Evolutionary conservation across 2,329 filamentous ascomycete species (phyloP), one percentile per base, ranked within the genome.

Genomic region (Aureobasidium sp.): DNA sequence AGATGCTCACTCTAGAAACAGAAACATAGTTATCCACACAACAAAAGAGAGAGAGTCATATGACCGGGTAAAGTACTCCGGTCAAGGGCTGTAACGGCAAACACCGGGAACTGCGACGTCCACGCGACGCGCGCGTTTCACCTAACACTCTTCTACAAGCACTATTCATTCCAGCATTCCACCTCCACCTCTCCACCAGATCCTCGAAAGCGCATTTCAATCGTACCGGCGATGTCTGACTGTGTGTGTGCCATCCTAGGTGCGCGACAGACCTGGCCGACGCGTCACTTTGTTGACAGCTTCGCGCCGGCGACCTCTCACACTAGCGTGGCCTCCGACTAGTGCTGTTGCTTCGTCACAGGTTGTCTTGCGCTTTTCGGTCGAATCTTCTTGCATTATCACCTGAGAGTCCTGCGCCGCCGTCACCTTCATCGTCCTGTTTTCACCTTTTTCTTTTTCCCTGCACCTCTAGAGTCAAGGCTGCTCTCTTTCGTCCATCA

Each of bases 141-240:
- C n/a, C 30, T 34, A 14, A 6, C 8, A 40, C 38, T 24, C 38
- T 19, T 40, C 21, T 12, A 40, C 38, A 40, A 40, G 17, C 38
- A 22, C 38, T 40, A 6, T 40, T 21, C 38, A 22, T 40, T 21
- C 12, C 17, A 25, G 12, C 17, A 8, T n/a, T 4, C 21, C 38
- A 16, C 25, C 38, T 40, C 6, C 38, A 22, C 17, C 38, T 16
- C 38, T 22, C 38, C 22, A 10, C 6, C 22, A 40, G 14, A 45
- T 24, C 41, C 27, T 22, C 3, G 32, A 19, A 48, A 48, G 30
- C 29, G 44, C 14, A 16, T 16, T 37, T 35, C 32, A 29, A 17
- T 17, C 44, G 44, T 48, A 48, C 44, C 32, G 22, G 44, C 44
- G 44, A 48, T 32, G 32, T 32, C 44, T 48, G n/a, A 48, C 44